A percentile compares a stretch with the other conserved stretches of the same genome.
phyloP scores from a whole-genome alignment of 305 asterid genomes.

The Striga hermonthica region DNA sequence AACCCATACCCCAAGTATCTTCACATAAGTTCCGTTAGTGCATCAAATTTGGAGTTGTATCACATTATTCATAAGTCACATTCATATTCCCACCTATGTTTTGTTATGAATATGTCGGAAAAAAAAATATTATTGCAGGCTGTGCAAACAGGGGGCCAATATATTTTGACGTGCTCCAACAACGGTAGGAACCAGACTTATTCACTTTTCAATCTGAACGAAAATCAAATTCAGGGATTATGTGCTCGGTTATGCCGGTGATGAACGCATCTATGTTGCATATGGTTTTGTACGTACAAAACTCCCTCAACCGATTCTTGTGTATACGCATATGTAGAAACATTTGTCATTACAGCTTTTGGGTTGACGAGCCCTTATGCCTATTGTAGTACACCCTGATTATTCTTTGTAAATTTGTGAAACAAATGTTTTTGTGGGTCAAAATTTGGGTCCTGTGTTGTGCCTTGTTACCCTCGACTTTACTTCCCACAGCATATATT shows the following conservation, averaged over 20 bases:
- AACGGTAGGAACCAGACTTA: constrained; percentile 43
- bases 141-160: constrained; percentile 40
- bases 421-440: too few species aligned
- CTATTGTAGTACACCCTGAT: neutral
- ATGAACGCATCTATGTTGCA: constrained; percentile 15
- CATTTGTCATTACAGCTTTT: neutral
- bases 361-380: neutral
- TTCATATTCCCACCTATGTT: too few species aligned
- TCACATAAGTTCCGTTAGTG: too few species aligned
- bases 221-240: constrained; percentile 58
- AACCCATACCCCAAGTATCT: too few species aligned
- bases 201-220: constrained; percentile 40
- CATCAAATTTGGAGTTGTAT: too few species aligned
- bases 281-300: neutral
- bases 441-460: too few species aligned
- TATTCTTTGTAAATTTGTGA: neutral
- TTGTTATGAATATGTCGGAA: too few species aligned
- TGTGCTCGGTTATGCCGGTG: constrained; percentile 68
- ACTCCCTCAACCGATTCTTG: constrained; percentile 4
- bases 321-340: constrained; percentile 10
- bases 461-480: too few species aligned
- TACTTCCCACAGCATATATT: too few species aligned
- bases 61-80: too few species aligned
- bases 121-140: constrained; percentile 31
- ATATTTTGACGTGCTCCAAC: constrained; percentile 50